Evolutionary conservation across 1,139 yeast species (phyloP).

Genomic region (Nadsonia starkeyi-henricii): DNA sequence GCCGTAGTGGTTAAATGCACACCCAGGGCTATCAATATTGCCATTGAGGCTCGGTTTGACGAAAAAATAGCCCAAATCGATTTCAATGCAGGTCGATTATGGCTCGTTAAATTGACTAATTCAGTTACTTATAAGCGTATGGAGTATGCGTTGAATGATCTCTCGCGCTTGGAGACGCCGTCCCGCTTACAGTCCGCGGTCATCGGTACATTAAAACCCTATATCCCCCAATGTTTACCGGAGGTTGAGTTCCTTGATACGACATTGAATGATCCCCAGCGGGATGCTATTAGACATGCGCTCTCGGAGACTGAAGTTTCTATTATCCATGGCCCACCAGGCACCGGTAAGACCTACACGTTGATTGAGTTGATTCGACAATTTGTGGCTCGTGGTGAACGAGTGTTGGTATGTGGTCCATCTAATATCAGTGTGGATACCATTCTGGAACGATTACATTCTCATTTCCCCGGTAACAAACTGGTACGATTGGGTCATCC

Average conservation of each 20-base stretch:
- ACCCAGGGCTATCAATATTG: constrained; percentile 35
- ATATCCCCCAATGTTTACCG: constrained; percentile 8
- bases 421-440: constrained; percentile 94
- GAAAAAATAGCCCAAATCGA: constrained; percentile 18
- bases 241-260: constrained; percentile 32
- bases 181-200: constrained; percentile 16
- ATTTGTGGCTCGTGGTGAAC: constrained; percentile 42
- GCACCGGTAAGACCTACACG: constrained; percentile 77
- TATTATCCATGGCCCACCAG: constrained; percentile 67
- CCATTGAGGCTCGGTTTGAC: constrained; percentile 42
- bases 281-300: constrained; percentile 42
- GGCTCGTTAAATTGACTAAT: constrained; percentile 28
- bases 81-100: constrained; percentile 20
- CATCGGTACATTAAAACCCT: constrained; percentile 16
- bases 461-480: constrained; percentile 34
- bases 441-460: constrained; percentile 62
- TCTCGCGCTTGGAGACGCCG: constrained; percentile 32
- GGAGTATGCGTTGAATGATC: constrained; percentile 62
- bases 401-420: constrained; percentile 86
- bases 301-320: constrained; percentile 33
- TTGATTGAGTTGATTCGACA: constrained; percentile 76
- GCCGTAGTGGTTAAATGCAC: constrained; percentile 49
- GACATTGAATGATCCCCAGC: constrained; percentile 58
- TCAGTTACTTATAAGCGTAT: constrained; percentile 47
- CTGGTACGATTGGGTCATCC: constrained; percentile 86